Evolutionary conservation across 1,284 basidiomycete species (phyloP).

Genomic region (Ceratobasidium sp.): DNA sequence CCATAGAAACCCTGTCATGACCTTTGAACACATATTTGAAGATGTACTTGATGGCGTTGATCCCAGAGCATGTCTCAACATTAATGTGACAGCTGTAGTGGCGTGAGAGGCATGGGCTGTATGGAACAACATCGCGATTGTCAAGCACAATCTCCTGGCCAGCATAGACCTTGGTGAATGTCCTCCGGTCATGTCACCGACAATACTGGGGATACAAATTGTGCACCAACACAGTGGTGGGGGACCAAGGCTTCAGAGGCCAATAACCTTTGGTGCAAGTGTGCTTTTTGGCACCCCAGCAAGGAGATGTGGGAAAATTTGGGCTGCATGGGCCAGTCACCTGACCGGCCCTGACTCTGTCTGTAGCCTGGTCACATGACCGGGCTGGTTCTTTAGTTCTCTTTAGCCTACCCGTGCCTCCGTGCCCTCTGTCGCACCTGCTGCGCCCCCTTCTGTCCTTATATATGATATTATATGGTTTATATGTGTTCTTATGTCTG

Average conservation of each 20-base stretch:
- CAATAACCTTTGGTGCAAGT: conserved; percentile 60
- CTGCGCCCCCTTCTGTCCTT: too few species aligned
- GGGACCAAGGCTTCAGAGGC: conserved; percentile 58
- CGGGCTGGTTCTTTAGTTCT: too few species aligned
- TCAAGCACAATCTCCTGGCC: conserved; percentile 48
- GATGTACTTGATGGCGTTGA: conserved; percentile 61
- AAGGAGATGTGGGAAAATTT: conserved; percentile 56
- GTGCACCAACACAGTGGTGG: conserved; percentile 57
- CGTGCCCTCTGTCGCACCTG: too few species aligned
- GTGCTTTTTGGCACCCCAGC: conserved; percentile 57
- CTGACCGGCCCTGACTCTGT: too few species aligned
- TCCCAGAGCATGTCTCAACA: conserved; percentile 57
- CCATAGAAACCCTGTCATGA: conserved; percentile 57
- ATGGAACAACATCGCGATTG: conserved; percentile 61
- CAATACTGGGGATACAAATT: conserved; percentile 59
- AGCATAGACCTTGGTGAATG: not conserved
- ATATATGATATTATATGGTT: too few species aligned
- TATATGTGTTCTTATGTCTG: too few species aligned
- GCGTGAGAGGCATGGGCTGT: conserved; percentile 56
- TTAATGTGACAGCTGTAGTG: conserved; percentile 66
- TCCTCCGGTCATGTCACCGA: conserved; percentile 7
- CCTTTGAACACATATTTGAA: conserved; percentile 67
- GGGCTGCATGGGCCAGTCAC: conserved; percentile 55
- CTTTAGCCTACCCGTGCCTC: too few species aligned
- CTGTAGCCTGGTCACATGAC: too few species aligned